Evolutionary conservation across 192 early-diverging fungal species (phyloP).

Genomic region (Backusella circina): DNA sequence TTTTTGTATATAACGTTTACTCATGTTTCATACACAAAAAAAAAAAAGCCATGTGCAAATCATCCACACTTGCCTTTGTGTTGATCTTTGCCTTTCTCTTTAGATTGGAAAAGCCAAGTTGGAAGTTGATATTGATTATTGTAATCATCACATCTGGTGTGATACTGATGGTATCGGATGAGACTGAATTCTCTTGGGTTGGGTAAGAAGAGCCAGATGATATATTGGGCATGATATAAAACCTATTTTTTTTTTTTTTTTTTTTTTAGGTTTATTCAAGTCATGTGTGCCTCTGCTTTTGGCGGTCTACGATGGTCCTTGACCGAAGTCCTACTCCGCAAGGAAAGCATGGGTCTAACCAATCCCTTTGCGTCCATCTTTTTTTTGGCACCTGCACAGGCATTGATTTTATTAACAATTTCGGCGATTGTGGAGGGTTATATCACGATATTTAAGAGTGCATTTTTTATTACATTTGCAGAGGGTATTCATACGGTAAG

Average conservation of each 20-base stretch:
- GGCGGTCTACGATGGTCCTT: constrained; percentile 91
- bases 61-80: constrained; percentile 70
- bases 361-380: constrained; percentile 87
- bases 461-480: constrained; percentile 43
- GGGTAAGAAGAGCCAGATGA: constrained; percentile 46
- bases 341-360: constrained; percentile 72
- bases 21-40: too few species aligned
- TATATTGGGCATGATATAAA: too few species aligned
- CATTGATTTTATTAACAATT: constrained; percentile 57
- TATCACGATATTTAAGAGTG: constrained; percentile 44
- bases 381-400: constrained; percentile 80
- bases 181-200: constrained; percentile 72
- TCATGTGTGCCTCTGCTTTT: constrained; percentile 74
- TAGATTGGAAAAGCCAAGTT: constrained; percentile 74
- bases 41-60: constrained; percentile 72
- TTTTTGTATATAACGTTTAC: too few species aligned
- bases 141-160: constrained; percentile 78
- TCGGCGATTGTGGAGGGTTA: constrained; percentile 65
- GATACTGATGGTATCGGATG: constrained; percentile 82
- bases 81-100: constrained; percentile 91
- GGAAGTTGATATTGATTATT: constrained; percentile 70
- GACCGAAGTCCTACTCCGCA: constrained; percentile 79
- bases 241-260: too few species aligned
- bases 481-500: constrained; percentile 39
- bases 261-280: constrained; percentile 65